phyloP scores from a whole-genome alignment of 129 eudicot species.

The Kitagawia praeruptora region DNA sequence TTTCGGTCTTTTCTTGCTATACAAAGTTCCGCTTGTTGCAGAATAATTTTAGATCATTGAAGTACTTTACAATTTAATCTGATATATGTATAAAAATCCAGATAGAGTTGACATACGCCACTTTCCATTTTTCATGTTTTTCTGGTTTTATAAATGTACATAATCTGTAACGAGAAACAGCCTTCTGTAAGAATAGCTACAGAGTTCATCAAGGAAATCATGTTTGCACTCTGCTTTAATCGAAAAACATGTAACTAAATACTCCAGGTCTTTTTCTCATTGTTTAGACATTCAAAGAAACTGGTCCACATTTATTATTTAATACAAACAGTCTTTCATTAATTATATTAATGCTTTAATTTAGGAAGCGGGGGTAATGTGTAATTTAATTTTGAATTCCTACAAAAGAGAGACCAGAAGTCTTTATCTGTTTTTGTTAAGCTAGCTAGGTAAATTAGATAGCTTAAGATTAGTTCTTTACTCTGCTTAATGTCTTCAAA shows the following conservation, averaged over 20 bases:
- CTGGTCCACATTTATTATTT: too few relatives aligned
- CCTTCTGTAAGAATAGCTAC: too few relatives aligned
- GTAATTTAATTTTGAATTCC: too few relatives aligned
- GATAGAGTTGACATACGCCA: background rate
- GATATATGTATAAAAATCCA: background rate
- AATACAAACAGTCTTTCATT: too few relatives aligned
- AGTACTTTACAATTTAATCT: background rate
- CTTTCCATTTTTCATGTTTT: background rate
- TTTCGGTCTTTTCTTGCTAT: background rate
- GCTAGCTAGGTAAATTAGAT: background rate
- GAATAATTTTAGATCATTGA: background rate
- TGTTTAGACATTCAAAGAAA: too few relatives aligned
- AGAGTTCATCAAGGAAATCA: too few relatives aligned
- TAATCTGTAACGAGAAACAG: too few relatives aligned
- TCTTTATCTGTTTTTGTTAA: background rate
- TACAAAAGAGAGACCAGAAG: background rate
- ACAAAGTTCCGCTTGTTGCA: background rate
- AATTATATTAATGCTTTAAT: too few relatives aligned
- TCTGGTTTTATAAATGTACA: background rate
- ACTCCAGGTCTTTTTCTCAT: too few relatives aligned
- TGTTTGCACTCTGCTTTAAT: too few relatives aligned
- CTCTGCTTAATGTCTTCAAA: background rate
- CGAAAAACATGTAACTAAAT: too few relatives aligned
- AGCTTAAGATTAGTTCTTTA: background rate
- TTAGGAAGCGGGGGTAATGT: too few relatives aligned